Percentiles rank a stretch among this genome's conserved stretches.
phyloP scores from a whole-genome alignment of 768 basidiomycete genomes.

The Exidia glandulosa region DNA sequence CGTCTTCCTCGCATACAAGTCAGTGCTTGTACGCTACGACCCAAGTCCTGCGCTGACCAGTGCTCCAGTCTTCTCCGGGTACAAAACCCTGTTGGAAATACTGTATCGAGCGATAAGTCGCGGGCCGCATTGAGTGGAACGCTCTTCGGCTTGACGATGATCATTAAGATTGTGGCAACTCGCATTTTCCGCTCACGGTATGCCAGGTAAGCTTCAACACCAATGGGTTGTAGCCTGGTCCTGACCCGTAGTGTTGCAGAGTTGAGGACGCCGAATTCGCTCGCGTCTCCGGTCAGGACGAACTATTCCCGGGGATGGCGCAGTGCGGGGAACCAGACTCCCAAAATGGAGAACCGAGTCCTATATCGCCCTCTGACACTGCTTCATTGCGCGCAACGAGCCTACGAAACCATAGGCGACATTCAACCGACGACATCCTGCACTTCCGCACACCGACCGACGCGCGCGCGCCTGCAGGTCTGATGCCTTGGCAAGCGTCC shows the following conservation, averaged over 20 bases:
- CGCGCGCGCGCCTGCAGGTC: neutral
- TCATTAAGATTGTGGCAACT: neutral
- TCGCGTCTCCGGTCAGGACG: neutral
- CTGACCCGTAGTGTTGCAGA: neutral
- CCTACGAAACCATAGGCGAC: conserved; percentile 5
- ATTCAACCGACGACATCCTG: neutral
- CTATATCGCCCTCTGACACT: neutral
- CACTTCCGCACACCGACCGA: neutral
- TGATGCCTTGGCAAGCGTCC: neutral
- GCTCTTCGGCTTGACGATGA: neutral
- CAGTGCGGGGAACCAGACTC: neutral
- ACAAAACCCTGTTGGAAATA: neutral
- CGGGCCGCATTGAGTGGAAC: neutral
- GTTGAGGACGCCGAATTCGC: neutral
- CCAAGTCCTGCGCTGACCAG: neutral
- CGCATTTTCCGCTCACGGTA: neutral
- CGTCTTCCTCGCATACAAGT: conserved; percentile 11
- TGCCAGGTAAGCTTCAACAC: neutral
- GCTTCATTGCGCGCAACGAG: conserved; percentile 8
- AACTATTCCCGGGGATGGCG: neutral
- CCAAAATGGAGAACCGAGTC: neutral
- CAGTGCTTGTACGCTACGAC: neutral
- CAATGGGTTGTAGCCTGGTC: neutral
- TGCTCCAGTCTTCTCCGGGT: neutral
- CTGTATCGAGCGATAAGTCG: neutral